Evolutionary conservation across 345 rosid genomes (phyloP), one percentile per base, ranked within the genome.

Genomic region (Acer saccharum): DNA sequence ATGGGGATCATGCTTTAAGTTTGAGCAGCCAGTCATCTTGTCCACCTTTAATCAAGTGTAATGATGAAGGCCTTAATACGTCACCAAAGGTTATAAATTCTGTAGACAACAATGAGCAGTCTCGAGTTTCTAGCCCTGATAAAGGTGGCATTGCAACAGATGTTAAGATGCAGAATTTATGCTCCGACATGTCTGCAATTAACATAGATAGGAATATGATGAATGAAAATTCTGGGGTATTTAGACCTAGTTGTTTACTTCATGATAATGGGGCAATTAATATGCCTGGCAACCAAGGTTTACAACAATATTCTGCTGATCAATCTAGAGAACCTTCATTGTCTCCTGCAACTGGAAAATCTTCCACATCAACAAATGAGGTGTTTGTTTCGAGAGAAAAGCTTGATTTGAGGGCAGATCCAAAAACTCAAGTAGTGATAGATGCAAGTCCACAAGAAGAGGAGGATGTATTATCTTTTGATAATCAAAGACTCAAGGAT

Each of bases 381-480:
- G 72, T 75, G 14, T 64, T 60, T 77, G 18, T 78, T 77, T 77
- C 78, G 35, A 72, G 80, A 79, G 76, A 81, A 68, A 73, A 77
- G 77, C 77, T 78, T 84, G 85, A 83, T 78, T 83, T 86, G 83
- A 83, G 81, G 74, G 75, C 84, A 67, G 81, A 43, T 70, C 57
- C 61, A 57, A 79, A 79, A 77, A 76, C 82, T 63, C 84, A 78
- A 63, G 27, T 69, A 35, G 75, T 63, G 54, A 72, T 55, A 41
- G 78, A 67, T 61, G 61, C 78, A 48, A 68, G 62, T 44, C 78
- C 87, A 55, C 88, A 82, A 77, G 83, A 85, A 70, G 94, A 90
- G 78, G 91, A 89, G 41, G 93, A 88, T 83, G n/a, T 92, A 52
- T 65, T 90, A 78, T 85, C 92, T 72, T 87, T 88, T 76, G 87